phyloP scores from a whole-genome alignment of 306 rosid genomes.

The Medicago ruthenica region DNA sequence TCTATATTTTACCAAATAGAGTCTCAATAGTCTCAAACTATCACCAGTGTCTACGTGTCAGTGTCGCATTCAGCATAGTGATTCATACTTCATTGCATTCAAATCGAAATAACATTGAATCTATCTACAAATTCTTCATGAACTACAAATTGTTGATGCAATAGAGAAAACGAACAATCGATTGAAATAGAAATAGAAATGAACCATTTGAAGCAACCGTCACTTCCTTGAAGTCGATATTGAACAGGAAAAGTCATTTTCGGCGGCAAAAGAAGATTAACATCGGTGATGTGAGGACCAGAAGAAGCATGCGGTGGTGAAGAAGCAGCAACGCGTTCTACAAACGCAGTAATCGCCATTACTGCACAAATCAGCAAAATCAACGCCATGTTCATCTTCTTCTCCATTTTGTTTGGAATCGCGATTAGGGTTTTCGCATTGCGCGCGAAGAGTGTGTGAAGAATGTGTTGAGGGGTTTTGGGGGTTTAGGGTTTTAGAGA shows the following conservation, averaged over 20 bases:
- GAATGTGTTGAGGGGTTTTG: background rate
- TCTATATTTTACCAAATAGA: too few species aligned
- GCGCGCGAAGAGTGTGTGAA: background rate
- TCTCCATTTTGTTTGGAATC: constrained; percentile 9
- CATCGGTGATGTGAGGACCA: constrained; percentile 93
- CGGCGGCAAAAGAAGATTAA: constrained; percentile 83
- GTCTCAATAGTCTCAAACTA: background rate
- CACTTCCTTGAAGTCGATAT: constrained; percentile 87
- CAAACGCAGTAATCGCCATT: background rate
- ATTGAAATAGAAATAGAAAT: background rate
- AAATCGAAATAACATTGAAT: background rate
- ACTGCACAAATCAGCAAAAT: constrained; percentile 18
- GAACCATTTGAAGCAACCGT: constrained; percentile 92
- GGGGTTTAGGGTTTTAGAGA: constrained; percentile 37
- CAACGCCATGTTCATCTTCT: constrained; percentile 1
- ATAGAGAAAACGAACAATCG: background rate
- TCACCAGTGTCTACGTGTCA: background rate
- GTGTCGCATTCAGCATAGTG: background rate
- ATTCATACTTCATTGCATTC: background rate
- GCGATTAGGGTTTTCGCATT: background rate
- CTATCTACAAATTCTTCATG: background rate
- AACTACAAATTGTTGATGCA: too few species aligned
- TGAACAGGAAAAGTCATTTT: constrained; percentile 84
- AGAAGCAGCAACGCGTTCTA: constrained; percentile 26
- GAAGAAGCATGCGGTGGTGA: constrained; percentile 51